phyloP scores from a whole-genome alignment of 2,329 filamentous ascomycete species.

The Fusarium multiceps region DNA sequence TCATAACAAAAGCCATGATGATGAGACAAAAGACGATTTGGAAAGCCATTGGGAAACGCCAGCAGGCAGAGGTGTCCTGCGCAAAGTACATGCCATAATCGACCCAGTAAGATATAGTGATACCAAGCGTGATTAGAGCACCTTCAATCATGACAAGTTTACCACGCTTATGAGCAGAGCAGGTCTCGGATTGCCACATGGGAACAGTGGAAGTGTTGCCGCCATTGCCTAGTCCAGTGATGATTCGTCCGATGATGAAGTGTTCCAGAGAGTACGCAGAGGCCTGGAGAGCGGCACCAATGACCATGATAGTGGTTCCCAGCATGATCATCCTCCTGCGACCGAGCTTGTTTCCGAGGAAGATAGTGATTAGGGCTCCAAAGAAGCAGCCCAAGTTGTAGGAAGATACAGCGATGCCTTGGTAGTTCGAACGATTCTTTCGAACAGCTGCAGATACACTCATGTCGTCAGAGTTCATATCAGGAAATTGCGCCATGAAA shows the following conservation, averaged over 20 bases:
- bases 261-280: constrained; percentile 65
- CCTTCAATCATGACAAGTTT: constrained; percentile 71
- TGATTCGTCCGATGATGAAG: constrained; percentile 68
- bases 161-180: constrained; percentile 67
- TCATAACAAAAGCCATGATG: constrained; percentile 64
- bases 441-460: constrained; percentile 52
- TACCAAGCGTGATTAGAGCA: constrained; percentile 66
- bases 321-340: constrained; percentile 69
- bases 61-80: constrained; percentile 50
- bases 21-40: constrained; percentile 68
- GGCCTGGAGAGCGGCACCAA: constrained; percentile 70
- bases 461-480: constrained; percentile 56
- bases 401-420: constrained; percentile 65
- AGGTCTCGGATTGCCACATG: constrained; percentile 71
- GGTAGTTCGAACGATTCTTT: constrained; percentile 61
- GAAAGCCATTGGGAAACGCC: constrained; percentile 70
- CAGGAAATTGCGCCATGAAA: constrained; percentile 69
- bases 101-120: constrained; percentile 70
- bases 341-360: constrained; percentile 72
- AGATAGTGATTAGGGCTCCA: constrained; percentile 73
- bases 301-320: constrained; percentile 66
- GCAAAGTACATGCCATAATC: constrained; percentile 68
- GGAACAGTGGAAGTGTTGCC: constrained; percentile 67
- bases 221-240: constrained; percentile 69
- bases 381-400: constrained; percentile 72